Evolutionary conservation across 345 rosid species (phyloP).

Genomic region (Brassica carinata): DNA sequence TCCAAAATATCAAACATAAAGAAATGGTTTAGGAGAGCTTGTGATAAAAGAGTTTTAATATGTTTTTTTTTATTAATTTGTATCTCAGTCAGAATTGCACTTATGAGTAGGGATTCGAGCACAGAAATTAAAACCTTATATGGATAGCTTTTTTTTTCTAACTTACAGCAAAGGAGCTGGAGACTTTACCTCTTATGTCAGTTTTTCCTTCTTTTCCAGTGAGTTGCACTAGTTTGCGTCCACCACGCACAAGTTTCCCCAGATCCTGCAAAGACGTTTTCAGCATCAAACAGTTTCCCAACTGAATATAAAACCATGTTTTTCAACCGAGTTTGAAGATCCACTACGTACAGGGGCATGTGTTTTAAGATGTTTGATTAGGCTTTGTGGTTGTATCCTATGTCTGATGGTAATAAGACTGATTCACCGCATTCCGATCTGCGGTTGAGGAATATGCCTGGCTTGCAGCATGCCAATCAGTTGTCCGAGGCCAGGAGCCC

Average conservation of each 20-base stretch:
- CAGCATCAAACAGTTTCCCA: constrained; percentile 11
- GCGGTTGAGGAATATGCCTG: too few species aligned
- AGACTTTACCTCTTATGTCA: constrained; percentile 15
- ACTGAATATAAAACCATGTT: constrained; percentile 9
- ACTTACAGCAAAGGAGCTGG: constrained; percentile 32
- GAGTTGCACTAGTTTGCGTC: constrained; percentile 4
- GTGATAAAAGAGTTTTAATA: not conserved
- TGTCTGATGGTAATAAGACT: too few species aligned
- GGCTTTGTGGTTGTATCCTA: too few species aligned
- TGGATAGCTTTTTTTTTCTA: not conserved
- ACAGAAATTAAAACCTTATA: not conserved
- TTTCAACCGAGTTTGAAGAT: not conserved
- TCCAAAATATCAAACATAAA: not conserved
- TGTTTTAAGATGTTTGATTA: constrained; percentile 25
- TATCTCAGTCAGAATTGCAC: too few species aligned
- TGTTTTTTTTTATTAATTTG: not conserved
- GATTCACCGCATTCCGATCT: too few species aligned
- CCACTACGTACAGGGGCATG: constrained; percentile 11
- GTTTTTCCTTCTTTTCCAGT: constrained; percentile 14
- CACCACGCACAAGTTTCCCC: not conserved
- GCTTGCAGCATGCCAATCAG: too few species aligned
- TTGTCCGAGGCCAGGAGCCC: too few species aligned
- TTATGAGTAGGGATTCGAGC: too few species aligned
- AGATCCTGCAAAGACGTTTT: constrained; percentile 32
- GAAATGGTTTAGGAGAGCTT: too few species aligned